Conservation (phyloP, 2,329 filamentous ascomycete species). For the Phaeosphaeriaceae sp. region DNA sequence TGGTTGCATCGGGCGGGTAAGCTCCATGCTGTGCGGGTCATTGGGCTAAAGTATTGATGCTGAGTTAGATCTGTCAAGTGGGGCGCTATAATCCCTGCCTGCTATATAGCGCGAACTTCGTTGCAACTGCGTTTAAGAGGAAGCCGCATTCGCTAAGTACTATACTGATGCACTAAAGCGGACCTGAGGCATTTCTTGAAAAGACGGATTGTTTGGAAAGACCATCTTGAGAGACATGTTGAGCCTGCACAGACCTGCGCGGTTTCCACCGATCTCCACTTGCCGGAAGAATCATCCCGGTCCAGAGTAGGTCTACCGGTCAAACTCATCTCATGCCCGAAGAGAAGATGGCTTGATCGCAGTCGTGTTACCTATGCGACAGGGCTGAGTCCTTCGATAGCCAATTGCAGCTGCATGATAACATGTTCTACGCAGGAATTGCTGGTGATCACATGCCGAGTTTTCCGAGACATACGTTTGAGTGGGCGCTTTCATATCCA, state of each 20-base stretch:
- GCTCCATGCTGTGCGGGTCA: too few relatives aligned
- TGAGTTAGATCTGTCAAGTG: not conserved
- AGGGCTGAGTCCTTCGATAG: not conserved
- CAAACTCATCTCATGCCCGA: constrained; percentile 1
- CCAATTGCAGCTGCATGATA: too few relatives aligned
- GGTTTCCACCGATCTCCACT: constrained; percentile 13
- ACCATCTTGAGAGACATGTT: constrained; percentile 4
- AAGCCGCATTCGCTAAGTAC: not conserved
- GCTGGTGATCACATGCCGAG: not conserved
- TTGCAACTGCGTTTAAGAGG: not conserved
- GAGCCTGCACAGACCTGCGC: constrained; percentile 15
- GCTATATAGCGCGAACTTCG: not conserved
- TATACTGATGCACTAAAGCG: not conserved
- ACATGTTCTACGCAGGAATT: not conserved
- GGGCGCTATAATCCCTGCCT: not conserved
- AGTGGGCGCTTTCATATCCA: not conserved
- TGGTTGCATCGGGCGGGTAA: too few relatives aligned
- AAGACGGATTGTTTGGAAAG: constrained; percentile 10
- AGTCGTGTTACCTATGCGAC: not conserved
- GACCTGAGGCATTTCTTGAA: constrained; percentile 14
- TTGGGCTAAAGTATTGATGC: too few relatives aligned
- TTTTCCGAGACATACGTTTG: constrained; percentile 2
- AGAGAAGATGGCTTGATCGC: not conserved
- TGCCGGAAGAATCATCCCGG: constrained; percentile 9
- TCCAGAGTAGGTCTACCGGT: constrained; percentile 10